Base-by-base conservation (phyloP, 2,329 filamentous ascomycete species). In the Pseudogymnoascus sp. region DNA sequence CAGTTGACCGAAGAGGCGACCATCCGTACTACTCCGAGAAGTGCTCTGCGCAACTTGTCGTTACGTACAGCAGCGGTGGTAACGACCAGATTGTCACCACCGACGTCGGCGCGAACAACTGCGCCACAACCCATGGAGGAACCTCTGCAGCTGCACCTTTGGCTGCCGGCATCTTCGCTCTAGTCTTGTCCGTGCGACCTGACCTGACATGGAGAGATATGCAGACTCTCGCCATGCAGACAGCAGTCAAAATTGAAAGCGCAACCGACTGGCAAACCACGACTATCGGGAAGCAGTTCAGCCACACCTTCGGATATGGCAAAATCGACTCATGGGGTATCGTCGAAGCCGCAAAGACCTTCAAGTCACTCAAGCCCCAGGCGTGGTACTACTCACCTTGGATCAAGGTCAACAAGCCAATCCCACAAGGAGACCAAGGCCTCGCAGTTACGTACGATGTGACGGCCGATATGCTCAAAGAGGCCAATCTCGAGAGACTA, bases 11-110 rank as follows among this genome's bases (percentile, higher is more conserved):
- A 63, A 86, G 88, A 67, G 92, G 93, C 38, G 75, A 83, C n/a
- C 93, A 97, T 71, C 92, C 94, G 0, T 94, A 93, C 73, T 99
- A 99, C 74, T 97, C 93, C 0, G 94, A 99, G 74, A 88, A 90
- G 65, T 99, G 94, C 77, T 97, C 93, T 2, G 94, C 94, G 20
- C 90, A 96, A 72, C 79, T 99, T 54, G 92, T 97, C 2, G 94
- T 99, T 8, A 96, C 94, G 0, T 99, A 97, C 74, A 97, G 92
- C 71, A 97, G 92, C 74, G 94, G 94, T 62, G 86, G 86, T 66
- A 86, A 86, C 57, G 92, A 96, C 75, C 85, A 89, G 11, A 99
- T 99, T 69, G 82, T 84, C 75, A 99, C 94, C 0, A 99, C 94
- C 0, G 94, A 99, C 69, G 92, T 99, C 25, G 94, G 94, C 59